These are phyloP conservation scores for Nicotiana paniculata DNA, from an alignment of 257 asterid species.

Conservation along the genomic window DNA sequence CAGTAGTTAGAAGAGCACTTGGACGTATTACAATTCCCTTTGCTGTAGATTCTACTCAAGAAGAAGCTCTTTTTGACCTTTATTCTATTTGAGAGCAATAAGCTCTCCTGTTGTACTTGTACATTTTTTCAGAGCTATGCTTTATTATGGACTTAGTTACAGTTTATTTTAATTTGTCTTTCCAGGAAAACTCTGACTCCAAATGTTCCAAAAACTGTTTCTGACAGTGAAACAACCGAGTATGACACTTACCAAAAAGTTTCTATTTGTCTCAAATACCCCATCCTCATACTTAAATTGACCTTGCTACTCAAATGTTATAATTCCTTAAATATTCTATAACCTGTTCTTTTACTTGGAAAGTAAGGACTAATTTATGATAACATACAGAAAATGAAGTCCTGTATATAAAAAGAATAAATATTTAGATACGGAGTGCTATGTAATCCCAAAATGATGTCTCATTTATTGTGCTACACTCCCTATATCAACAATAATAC, in stretches of 20 bases:
- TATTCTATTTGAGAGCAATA: neutral
- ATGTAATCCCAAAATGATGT: neutral
- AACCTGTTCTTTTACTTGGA: neutral
- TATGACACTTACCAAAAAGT: neutral
- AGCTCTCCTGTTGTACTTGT: neutral
- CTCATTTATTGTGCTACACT: neutral
- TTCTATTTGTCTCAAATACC: neutral
- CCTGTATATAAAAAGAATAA: neutral
- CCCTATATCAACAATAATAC: neutral
- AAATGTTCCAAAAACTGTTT: neutral
- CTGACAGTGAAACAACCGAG: neutral
- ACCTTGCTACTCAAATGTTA: neutral
- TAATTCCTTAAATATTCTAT: neutral
- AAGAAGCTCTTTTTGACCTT: slow-evolving; percentile 49
- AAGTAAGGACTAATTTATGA: neutral
- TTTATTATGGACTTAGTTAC: neutral
- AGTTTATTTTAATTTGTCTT: neutral
- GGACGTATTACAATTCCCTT: slow-evolving; percentile 51
- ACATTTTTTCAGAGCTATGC: neutral
- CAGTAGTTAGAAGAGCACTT: slow-evolving; percentile 28
- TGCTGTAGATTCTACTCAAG: slow-evolving; percentile 69
- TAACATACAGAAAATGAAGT: neutral
- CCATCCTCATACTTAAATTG: neutral
- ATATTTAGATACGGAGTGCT: neutral
- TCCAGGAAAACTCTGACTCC: neutral